Conservation (phyloP, 1,284 basidiomycete genomes). For the Boletus semigastroideus region DNA sequence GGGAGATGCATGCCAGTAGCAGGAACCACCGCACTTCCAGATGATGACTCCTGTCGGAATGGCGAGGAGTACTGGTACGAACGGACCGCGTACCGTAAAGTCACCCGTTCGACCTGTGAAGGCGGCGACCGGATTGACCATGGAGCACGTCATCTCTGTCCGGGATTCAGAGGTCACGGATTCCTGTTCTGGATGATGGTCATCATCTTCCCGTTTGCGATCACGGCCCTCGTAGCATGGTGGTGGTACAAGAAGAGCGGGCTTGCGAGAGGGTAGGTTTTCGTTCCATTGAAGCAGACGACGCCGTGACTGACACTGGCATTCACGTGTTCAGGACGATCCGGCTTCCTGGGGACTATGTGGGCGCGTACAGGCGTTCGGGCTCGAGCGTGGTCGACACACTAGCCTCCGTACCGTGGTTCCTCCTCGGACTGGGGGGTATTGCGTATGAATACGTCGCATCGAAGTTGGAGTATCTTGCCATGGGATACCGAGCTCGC, state of each 20-base stretch:
- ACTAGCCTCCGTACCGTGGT: constrained; percentile 84
- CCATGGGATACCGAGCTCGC: constrained; percentile 46
- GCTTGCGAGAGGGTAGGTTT: constrained; percentile 64
- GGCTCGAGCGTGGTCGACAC: constrained; percentile 62
- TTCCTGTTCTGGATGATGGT: constrained; percentile 82
- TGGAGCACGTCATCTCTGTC: constrained; percentile 73
- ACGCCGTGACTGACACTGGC: constrained; percentile 8
- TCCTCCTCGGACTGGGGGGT: constrained; percentile 73
- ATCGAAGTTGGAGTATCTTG: constrained; percentile 44
- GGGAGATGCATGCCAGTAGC: constrained; percentile 76
- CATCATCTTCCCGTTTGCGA: constrained; percentile 68
- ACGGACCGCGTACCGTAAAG: constrained; percentile 85
- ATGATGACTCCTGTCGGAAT: constrained; percentile 61
- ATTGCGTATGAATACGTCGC: constrained; percentile 70
- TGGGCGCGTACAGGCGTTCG: constrained; percentile 32
- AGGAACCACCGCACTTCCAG: constrained; percentile 61
- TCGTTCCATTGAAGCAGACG: neutral
- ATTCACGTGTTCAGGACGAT: constrained; percentile 55
- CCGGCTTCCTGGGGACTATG: constrained; percentile 60
- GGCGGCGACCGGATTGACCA: constrained; percentile 74
- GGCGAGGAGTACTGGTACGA: constrained; percentile 86
- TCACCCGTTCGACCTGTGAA: constrained; percentile 82
- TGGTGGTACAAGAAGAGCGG: constrained; percentile 79
- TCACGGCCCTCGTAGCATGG: constrained; percentile 73
- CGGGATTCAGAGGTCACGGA: constrained; percentile 71